A percentile compares a stretch with the other conserved stretches of the same genome.
phyloP scores from a whole-genome alignment of 2,329 filamentous ascomycete species.

The Hypoxylon sp. region DNA sequence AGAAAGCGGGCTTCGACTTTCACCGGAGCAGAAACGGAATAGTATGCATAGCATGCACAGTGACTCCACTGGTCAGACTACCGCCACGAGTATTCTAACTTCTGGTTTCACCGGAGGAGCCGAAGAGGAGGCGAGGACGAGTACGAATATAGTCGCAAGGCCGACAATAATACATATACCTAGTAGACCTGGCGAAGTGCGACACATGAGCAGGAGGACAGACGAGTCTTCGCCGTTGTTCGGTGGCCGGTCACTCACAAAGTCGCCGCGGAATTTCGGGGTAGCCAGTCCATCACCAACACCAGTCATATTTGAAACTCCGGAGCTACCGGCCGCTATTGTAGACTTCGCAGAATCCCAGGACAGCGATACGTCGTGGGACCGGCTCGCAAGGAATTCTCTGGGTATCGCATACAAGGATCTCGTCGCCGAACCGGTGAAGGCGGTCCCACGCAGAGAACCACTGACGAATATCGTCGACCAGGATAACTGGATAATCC shows the following conservation, averaged over 20 bases:
- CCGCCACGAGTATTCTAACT: slow-evolving; percentile 45
- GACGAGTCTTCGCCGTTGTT: slow-evolving; percentile 42
- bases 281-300: slow-evolving; percentile 19
- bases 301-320: slow-evolving; percentile 15
- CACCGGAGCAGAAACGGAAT: slow-evolving; percentile 36
- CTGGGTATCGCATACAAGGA: slow-evolving; percentile 45
- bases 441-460: slow-evolving; percentile 7
- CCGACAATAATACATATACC: slow-evolving; percentile 48
- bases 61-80: slow-evolving; percentile 39
- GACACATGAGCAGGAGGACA: slow-evolving; percentile 42
- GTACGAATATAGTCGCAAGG: slow-evolving; percentile 40
- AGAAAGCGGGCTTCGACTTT: slow-evolving; percentile 27
- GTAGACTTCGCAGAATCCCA: slow-evolving; percentile 16
- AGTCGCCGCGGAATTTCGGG: slow-evolving; percentile 40
- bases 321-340: slow-evolving; percentile 19
- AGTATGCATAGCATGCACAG: slow-evolving; percentile 39
- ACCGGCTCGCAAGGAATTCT: slow-evolving; percentile 39
- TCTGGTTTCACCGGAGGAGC: slow-evolving; percentile 39
- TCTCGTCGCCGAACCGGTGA: slow-evolving; percentile 28
- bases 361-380: slow-evolving; percentile 41
- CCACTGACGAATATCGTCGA: slow-evolving; percentile 1
- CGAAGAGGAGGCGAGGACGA: slow-evolving; percentile 42
- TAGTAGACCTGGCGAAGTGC: slow-evolving; percentile 43
- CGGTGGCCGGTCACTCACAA: slow-evolving; percentile 37
- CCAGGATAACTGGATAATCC: slow-evolving; percentile 38